phyloP scores from a whole-genome alignment of 352 stramenopile species.

The Phytophthora pseudosyringae region DNA sequence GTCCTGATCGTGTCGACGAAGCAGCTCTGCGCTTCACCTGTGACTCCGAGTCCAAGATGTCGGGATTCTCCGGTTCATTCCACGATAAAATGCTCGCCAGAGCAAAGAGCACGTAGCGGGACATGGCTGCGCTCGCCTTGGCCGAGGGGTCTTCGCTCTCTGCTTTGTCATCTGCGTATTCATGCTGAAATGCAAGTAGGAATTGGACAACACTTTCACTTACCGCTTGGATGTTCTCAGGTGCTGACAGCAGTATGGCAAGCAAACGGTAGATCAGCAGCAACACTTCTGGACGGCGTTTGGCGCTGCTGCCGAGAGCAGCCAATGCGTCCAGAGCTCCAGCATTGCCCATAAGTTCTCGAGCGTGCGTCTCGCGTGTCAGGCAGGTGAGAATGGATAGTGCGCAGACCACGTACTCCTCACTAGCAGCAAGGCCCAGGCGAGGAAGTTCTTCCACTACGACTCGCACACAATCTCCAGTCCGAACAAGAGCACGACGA shows the following conservation, averaged over 20 bases:
- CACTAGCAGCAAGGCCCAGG: constrained; percentile 18
- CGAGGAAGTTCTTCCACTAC: constrained; percentile 56
- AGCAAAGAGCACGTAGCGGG: constrained; percentile 68
- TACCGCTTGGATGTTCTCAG: constrained; percentile 51
- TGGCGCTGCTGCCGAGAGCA: constrained; percentile 26
- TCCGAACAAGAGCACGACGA: constrained; percentile 51
- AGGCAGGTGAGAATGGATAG: constrained; percentile 50
- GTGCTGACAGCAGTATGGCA: constrained; percentile 56
- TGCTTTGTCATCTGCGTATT: not conserved
- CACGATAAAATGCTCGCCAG: constrained; percentile 69
- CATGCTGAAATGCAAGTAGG: constrained; percentile 55
- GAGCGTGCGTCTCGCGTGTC: constrained; percentile 32
- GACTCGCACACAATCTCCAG: constrained; percentile 48
- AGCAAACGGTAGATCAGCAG: constrained; percentile 57
- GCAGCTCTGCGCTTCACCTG: constrained; percentile 5
- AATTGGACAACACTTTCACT: constrained; percentile 60
- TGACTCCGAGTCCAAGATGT: not conserved
- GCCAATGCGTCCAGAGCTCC: constrained; percentile 50
- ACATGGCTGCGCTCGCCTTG: constrained; percentile 29
- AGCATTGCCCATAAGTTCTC: constrained; percentile 49
- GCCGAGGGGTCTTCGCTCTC: not conserved
- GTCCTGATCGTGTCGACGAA: constrained; percentile 4
- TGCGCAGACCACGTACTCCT: constrained; percentile 51
- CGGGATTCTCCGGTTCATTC: constrained; percentile 43
- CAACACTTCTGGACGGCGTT: constrained; percentile 18